These are phyloP conservation scores for Gentiana macrophylla DNA, from an alignment of 257 asterid species.

Conservation along the genomic window DNA sequence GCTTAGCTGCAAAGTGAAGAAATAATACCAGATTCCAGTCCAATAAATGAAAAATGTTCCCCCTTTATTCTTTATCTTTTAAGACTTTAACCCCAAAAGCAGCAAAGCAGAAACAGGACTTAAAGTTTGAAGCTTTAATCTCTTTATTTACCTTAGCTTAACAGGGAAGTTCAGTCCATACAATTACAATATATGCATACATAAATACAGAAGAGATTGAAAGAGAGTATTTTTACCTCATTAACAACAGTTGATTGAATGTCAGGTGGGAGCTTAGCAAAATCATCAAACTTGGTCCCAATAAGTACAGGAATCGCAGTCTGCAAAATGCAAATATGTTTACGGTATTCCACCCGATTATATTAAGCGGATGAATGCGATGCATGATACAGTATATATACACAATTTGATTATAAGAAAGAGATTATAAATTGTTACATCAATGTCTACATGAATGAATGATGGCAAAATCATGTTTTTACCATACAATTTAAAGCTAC, in stretches of 20 bases:
- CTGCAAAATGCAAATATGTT: slow-evolving; percentile 30
- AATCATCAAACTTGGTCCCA: slow-evolving; percentile 83
- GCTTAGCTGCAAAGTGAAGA: slow-evolving; percentile 1
- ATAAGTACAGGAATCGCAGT: slow-evolving; percentile 70
- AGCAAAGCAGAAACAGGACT: not conserved
- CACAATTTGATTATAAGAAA: no score
- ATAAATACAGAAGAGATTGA: no score
- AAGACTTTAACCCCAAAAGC: not conserved
- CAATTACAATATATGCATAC: no score
- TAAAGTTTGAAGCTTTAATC: not conserved
- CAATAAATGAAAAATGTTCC: no score
- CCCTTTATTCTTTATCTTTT: not conserved
- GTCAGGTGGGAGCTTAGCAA: slow-evolving; percentile 68
- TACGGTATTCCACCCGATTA: no score
- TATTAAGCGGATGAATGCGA: no score
- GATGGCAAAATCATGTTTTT: not conserved
- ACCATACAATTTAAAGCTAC: not conserved
- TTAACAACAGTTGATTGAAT: slow-evolving; percentile 58
- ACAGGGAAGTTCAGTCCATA: not conserved
- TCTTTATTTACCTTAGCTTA: not conserved
- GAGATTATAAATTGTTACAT: no score
- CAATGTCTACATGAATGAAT: no score
- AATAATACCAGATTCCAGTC: not conserved
- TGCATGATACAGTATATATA: no score
- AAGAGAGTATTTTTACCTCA: slow-evolving; percentile 34